Evolutionary conservation across 2,329 filamentous ascomycete species (phyloP).

Genomic region (Aspergillus sp.): DNA sequence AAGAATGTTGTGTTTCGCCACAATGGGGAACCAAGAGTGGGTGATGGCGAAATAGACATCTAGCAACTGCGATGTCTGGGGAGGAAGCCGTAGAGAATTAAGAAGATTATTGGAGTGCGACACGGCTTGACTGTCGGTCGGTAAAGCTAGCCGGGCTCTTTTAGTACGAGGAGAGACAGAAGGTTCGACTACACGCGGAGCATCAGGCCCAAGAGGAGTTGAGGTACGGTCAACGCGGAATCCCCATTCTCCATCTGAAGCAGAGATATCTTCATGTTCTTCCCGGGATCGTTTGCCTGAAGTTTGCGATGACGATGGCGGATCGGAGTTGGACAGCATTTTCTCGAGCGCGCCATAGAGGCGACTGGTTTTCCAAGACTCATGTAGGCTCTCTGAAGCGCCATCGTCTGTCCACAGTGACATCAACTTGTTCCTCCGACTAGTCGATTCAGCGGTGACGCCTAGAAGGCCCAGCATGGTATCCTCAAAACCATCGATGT

Average conservation of each 20-base stretch:
- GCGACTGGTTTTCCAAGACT: constrained; percentile 40
- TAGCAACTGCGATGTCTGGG: constrained; percentile 48
- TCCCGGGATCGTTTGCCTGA: constrained; percentile 32
- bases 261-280: constrained; percentile 17
- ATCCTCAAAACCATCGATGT: constrained; percentile 41
- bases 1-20: constrained; percentile 53
- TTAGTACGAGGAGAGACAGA: constrained; percentile 19
- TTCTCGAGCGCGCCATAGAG: constrained; percentile 36
- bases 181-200: constrained; percentile 26
- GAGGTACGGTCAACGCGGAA: constrained; percentile 25
- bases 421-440: constrained; percentile 29
- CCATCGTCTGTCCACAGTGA: constrained; percentile 36
- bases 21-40: constrained; percentile 57
- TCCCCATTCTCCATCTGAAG: constrained; percentile 21
- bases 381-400: constrained; percentile 38
- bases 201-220: constrained; percentile 21
- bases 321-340: constrained; percentile 32
- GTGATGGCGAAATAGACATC: constrained; percentile 56
- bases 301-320: constrained; percentile 10
- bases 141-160: constrained; percentile 20
- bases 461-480: constrained; percentile 35
- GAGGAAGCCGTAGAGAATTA: constrained; percentile 37
- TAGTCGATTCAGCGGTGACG: constrained; percentile 26
- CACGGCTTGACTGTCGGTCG: constrained; percentile 6
- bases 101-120: constrained; percentile 3